Evolutionary conservation across 2,329 filamentous ascomycete species (phyloP).

Genomic region (Zasmidium cellare): DNA sequence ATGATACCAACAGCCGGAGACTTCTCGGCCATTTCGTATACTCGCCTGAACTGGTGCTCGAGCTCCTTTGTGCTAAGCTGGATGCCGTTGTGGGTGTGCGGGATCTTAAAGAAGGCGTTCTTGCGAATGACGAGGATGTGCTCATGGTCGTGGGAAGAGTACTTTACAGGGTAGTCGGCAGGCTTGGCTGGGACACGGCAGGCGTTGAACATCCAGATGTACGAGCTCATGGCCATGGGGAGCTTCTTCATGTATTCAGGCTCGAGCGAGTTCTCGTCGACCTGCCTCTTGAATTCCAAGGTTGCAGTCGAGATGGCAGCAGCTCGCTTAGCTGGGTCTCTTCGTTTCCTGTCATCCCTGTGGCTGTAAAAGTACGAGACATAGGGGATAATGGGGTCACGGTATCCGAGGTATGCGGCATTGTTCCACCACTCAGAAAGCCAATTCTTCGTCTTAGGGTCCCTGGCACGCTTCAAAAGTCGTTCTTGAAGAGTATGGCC

Average conservation of each 20-base stretch:
- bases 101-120: conserved; percentile 96
- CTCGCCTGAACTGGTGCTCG: conserved; percentile 80
- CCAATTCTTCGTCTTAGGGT: conserved; percentile 88
- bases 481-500: conserved; percentile 86
- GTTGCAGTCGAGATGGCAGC: conserved; percentile 83
- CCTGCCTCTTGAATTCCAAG: conserved; percentile 92
- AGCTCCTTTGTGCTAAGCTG: conserved; percentile 90
- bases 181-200: conserved; percentile 81
- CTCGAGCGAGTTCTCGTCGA: conserved; percentile 79
- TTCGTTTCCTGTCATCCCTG: conserved; percentile 83
- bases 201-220: conserved; percentile 98
- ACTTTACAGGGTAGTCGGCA: conserved; percentile 82
- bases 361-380: conserved; percentile 99
- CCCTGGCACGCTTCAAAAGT: conserved; percentile 73
- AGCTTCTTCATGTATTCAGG: conserved; percentile 99
- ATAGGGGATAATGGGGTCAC: conserved; percentile 94
- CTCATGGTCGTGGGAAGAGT: conserved; percentile 70
- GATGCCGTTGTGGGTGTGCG: conserved; percentile 76
- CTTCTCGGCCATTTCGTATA: conserved; percentile 76
- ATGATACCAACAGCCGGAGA: conserved; percentile 76
- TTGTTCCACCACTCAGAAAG: conserved; percentile 98
- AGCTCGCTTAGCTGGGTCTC: conserved; percentile 87
- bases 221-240: conserved; percentile 97
- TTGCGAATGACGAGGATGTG: conserved; percentile 90
- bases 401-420: conserved; percentile 85